These are phyloP conservation scores for Reutealis trisperma DNA, from an alignment of 345 rosid species.

Conservation along the genomic window DNA sequence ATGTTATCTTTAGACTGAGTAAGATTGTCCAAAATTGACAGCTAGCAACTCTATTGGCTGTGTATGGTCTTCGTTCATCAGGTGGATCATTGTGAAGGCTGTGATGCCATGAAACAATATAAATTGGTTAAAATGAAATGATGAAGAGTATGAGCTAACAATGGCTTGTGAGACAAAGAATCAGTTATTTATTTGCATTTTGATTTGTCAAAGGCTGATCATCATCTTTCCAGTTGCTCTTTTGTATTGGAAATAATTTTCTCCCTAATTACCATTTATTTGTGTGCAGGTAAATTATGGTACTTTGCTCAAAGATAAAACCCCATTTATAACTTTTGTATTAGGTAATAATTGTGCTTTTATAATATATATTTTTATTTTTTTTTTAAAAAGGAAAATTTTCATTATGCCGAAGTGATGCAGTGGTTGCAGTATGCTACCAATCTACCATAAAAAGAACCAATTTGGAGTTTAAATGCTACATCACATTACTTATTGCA, in stretches of 20 bases:
- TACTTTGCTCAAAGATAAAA: constrained; percentile 38
- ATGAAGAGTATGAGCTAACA: background rate
- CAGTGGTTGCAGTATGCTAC: background rate
- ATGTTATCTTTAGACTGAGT: background rate
- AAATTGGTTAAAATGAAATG: background rate
- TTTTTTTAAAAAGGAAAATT: background rate
- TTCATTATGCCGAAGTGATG: background rate
- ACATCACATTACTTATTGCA: background rate
- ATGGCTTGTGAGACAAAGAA: background rate
- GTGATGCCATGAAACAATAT: background rate
- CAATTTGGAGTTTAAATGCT: background rate
- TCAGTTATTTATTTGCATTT: background rate
- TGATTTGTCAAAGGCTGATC: background rate
- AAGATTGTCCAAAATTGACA: background rate
- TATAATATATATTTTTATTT: background rate
- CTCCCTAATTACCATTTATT: constrained; percentile 11
- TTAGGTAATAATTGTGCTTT: constrained; percentile 48
- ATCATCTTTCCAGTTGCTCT: background rate
- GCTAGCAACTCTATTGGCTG: background rate
- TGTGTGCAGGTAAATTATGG: constrained; percentile 46
- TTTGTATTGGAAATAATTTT: background rate
- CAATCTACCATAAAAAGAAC: background rate
- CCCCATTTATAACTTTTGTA: constrained; percentile 77
- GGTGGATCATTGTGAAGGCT: background rate
- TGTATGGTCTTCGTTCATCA: background rate